These are phyloP conservation scores for Vitis rotundifolia DNA, from an alignment of 164 flowering plant species.

Conservation along the genomic window DNA sequence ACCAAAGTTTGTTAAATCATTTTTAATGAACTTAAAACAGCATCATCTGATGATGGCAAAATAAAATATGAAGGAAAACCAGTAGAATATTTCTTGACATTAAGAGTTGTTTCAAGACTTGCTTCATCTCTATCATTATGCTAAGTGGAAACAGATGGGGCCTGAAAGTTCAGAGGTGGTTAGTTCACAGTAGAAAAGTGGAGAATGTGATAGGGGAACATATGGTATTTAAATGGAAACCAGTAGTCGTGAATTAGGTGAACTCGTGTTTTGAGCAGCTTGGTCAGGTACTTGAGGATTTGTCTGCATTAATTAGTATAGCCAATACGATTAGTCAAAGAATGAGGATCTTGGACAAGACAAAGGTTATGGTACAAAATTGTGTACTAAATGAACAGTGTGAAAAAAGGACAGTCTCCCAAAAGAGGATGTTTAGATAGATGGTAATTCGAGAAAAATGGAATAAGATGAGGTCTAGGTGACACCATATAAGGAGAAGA, in stretches of 20 bases:
- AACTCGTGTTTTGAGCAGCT: not conserved
- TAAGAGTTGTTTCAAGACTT: constrained; percentile 4
- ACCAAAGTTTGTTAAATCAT: not conserved
- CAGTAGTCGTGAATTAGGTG: not conserved
- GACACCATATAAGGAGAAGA: too few species aligned
- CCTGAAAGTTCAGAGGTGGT: constrained; percentile 15
- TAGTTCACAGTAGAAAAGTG: not conserved
- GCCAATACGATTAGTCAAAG: not conserved
- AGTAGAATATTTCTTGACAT: too few species aligned
- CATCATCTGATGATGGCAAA: not conserved
- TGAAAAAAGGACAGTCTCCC: too few species aligned
- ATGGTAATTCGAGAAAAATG: too few species aligned
- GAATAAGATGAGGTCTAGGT: too few species aligned
- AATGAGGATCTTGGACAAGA: not conserved
- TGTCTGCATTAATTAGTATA: not conserved
- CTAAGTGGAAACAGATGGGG: not conserved
- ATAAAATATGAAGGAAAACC: too few species aligned
- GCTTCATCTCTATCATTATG: constrained; percentile 14
- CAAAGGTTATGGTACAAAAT: not conserved
- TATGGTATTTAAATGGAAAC: not conserved
- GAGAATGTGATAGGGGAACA: not conserved
- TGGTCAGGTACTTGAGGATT: not conserved
- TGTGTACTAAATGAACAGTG: too few species aligned
- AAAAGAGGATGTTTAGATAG: too few species aligned
- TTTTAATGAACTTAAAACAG: not conserved